phyloP scores from a whole-genome alignment of 1,284 basidiomycete genomes.

The Cryptococcus floricola region DNA sequence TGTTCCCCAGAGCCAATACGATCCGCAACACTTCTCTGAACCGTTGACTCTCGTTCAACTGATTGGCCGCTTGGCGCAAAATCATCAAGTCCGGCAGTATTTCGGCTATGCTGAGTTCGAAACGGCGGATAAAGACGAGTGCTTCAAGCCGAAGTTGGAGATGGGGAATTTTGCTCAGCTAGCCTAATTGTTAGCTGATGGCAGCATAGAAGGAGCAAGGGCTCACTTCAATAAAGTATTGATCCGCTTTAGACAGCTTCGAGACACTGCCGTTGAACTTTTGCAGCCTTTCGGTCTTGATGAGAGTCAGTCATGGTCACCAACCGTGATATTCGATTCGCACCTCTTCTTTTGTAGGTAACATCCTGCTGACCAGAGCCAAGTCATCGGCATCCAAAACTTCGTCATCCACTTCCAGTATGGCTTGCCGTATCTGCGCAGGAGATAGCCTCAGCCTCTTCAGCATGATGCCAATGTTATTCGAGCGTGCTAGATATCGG shows the following conservation, averaged over 20 bases:
- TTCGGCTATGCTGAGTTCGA: constrained; percentile 79
- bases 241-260: constrained; percentile 76
- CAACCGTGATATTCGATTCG: constrained; percentile 4
- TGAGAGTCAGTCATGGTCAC: neutral
- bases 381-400: constrained; percentile 66
- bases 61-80: constrained; percentile 66
- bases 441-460: constrained; percentile 65
- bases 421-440: constrained; percentile 61
- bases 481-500: constrained; percentile 57
- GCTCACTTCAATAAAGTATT: constrained; percentile 70
- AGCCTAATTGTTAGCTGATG: neutral
- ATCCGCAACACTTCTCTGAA: constrained; percentile 69
- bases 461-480: constrained; percentile 80
- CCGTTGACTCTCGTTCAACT: constrained; percentile 64
- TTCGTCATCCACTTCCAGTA: constrained; percentile 67
- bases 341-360: constrained; percentile 75
- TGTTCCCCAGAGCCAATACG: constrained; percentile 74
- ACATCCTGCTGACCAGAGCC: constrained; percentile 64
- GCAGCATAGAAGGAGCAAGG: neutral
- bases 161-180: constrained; percentile 76
- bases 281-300: constrained; percentile 61
- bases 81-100: constrained; percentile 74
- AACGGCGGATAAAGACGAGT: constrained; percentile 75
- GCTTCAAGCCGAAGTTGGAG: constrained; percentile 68
- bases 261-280: constrained; percentile 61